Percentiles rank a stretch among this genome's conserved stretches.
Conservation (phyloP, 1,139 yeast species). For the Magnusiomyces suaveolens region DNA sequence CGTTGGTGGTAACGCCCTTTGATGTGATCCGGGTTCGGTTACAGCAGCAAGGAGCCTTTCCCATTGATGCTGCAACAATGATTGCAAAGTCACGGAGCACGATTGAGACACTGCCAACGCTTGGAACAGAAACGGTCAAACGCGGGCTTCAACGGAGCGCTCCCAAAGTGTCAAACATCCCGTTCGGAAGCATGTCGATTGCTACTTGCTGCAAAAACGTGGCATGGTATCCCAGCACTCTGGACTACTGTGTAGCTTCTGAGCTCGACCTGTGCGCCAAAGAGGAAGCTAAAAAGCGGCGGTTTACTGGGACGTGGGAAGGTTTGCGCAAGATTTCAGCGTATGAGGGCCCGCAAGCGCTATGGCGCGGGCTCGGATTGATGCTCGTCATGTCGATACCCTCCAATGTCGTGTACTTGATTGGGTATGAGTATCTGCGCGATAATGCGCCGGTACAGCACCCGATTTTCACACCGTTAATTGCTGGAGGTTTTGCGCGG, state of each 20-base stretch:
- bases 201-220: constrained; percentile 36
- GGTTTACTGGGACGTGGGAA: constrained; percentile 53
- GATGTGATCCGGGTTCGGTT: constrained; percentile 86
- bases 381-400: constrained; percentile 88
- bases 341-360: constrained; percentile 63
- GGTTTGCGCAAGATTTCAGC: constrained; percentile 58
- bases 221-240: constrained; percentile 33
- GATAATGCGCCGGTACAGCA: constrained; percentile 57
- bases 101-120: constrained; percentile 26
- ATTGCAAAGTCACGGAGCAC: constrained; percentile 18
- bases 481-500: constrained; percentile 84
- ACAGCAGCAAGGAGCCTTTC: constrained; percentile 63
- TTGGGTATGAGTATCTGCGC: constrained; percentile 81
- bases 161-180: constrained; percentile 5
- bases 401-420: constrained; percentile 83
- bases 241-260: constrained; percentile 35
- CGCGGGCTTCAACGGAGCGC: not conserved
- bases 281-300: constrained; percentile 28
- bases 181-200: constrained; percentile 17
- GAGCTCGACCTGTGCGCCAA: constrained; percentile 32
- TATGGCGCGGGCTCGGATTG: constrained; percentile 84
- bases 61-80: constrained; percentile 18
- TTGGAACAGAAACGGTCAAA: not conserved
- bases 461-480: constrained; percentile 55
- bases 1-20: constrained; percentile 76